A percentile compares a stretch with the other conserved stretches of the same genome.
phyloP scores from a whole-genome alignment of 148 eudicot species.

The Spergularia marina region DNA sequence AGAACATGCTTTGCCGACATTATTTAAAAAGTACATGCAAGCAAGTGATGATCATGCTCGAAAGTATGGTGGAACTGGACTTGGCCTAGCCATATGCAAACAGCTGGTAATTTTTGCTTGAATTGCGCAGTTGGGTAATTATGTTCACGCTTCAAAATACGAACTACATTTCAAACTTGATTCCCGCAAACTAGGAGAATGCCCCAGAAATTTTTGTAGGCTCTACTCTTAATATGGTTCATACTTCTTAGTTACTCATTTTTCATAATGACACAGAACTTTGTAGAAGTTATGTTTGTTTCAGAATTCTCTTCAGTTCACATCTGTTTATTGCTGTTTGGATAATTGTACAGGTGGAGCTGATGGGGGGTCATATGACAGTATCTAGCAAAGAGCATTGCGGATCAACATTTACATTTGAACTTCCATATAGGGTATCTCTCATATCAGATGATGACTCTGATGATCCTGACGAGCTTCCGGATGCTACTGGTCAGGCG shows the following conservation, averaged over 20 bases:
- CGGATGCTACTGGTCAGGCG: constrained; percentile 44
- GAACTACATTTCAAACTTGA: not conserved
- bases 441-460: constrained; percentile 38
- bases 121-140: not conserved
- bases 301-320: not conserved
- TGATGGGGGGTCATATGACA: constrained; percentile 90
- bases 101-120: constrained; percentile 57
- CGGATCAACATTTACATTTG: constrained; percentile 84
- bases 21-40: constrained; percentile 91
- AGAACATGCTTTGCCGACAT: constrained; percentile 81
- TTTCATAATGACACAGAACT: too few relatives aligned
- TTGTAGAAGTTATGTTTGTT: not conserved
- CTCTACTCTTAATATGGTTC: not conserved
- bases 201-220: not conserved
- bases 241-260: not conserved
- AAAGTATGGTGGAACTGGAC: constrained; percentile 96
- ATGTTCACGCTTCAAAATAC: not conserved
- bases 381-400: constrained; percentile 64
- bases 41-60: constrained; percentile 87
- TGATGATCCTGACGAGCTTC: constrained; percentile 70
- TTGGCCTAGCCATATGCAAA: constrained; percentile 95
- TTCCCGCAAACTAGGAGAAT: not conserved
- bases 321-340: not conserved
- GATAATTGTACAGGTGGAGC: constrained; percentile 59
- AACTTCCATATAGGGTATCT: constrained; percentile 75